phyloP scores from a whole-genome alignment of 23 red algal genomes.

The Cyanidiococcus yangmingshanensis region DNA sequence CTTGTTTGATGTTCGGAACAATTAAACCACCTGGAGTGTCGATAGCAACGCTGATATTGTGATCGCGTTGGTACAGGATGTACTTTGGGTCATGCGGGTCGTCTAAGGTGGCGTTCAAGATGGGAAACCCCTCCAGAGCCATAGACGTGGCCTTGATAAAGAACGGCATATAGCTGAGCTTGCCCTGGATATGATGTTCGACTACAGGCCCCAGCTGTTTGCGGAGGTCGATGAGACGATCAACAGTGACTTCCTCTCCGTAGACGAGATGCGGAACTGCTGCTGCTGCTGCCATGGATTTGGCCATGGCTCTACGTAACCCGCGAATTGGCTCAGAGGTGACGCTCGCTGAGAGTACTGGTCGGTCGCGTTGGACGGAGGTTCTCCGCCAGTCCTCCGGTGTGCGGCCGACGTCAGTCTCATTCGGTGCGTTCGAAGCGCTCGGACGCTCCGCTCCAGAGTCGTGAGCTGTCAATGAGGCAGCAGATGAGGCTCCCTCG shows the following conservation, averaged over 20 bases:
- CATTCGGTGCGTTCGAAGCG: background rate
- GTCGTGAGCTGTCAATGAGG: too few relatives aligned
- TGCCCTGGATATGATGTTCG: background rate
- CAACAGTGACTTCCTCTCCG: constrained; percentile 34
- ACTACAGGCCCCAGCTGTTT: background rate
- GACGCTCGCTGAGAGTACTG: background rate
- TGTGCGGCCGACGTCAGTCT: background rate
- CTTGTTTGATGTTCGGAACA: constrained; percentile 48
- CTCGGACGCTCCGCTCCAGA: too few relatives aligned
- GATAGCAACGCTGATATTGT: constrained; percentile 58
- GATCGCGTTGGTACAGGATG: constrained; percentile 32
- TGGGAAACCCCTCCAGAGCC: constrained; percentile 36
- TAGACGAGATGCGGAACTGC: constrained; percentile 29
- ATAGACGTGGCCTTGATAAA: constrained; percentile 54
- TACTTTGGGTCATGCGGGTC: background rate
- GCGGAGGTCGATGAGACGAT: constrained; percentile 22
- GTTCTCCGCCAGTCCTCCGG: background rate
- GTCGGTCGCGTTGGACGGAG: background rate
- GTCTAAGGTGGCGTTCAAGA: constrained; percentile 40
- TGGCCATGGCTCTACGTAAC: constrained; percentile 39
- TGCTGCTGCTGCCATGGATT: constrained; percentile 31
- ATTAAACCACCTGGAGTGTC: constrained; percentile 40
- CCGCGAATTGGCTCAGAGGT: constrained; percentile 15
- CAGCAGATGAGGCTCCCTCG: too few relatives aligned
- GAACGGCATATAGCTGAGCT: constrained; percentile 46